phyloP scores from a whole-genome alignment of 2,329 filamentous ascomycete genomes.

The Biscogniauxia sp. region DNA sequence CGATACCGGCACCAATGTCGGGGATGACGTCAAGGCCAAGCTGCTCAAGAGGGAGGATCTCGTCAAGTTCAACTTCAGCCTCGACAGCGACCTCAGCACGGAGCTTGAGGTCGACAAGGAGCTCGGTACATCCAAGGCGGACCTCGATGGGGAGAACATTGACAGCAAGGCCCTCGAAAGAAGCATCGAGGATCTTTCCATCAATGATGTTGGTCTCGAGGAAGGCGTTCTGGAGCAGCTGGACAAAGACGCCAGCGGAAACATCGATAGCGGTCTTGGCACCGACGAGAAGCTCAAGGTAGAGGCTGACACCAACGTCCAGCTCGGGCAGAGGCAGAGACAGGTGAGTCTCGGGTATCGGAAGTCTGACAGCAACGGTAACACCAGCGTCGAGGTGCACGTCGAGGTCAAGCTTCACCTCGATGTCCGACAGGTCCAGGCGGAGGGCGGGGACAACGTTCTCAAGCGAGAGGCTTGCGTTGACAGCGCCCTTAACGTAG shows the following conservation, averaged over 20 bases:
- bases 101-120: constrained; percentile 50
- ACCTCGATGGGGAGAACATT: constrained; percentile 46
- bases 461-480: constrained; percentile 41
- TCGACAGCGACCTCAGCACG: constrained; percentile 45
- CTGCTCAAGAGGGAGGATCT: constrained; percentile 26
- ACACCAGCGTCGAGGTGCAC: constrained; percentile 43
- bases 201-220: constrained; percentile 42
- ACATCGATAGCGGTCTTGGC: constrained; percentile 50
- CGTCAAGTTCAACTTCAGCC: constrained; percentile 32
- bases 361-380: constrained; percentile 51
- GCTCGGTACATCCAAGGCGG: constrained; percentile 41
- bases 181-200: constrained; percentile 43
- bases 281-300: constrained; percentile 51
- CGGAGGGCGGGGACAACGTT: constrained; percentile 41
- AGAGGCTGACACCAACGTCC: constrained; percentile 45
- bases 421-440: constrained; percentile 48
- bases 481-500: constrained; percentile 49
- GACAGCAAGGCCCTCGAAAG: constrained; percentile 50
- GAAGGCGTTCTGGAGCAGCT: constrained; percentile 44
- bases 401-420: constrained; percentile 51
- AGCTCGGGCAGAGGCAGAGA: constrained; percentile 43
- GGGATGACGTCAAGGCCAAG: constrained; percentile 23
- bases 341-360: constrained; percentile 42
- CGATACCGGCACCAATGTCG: constrained; percentile 40
- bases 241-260: constrained; percentile 50